A percentile compares a stretch with the other conserved stretches of the same genome.
phyloP scores from a whole-genome alignment of 805 yeast genomes.

The Ogataea thermomethanolica region DNA sequence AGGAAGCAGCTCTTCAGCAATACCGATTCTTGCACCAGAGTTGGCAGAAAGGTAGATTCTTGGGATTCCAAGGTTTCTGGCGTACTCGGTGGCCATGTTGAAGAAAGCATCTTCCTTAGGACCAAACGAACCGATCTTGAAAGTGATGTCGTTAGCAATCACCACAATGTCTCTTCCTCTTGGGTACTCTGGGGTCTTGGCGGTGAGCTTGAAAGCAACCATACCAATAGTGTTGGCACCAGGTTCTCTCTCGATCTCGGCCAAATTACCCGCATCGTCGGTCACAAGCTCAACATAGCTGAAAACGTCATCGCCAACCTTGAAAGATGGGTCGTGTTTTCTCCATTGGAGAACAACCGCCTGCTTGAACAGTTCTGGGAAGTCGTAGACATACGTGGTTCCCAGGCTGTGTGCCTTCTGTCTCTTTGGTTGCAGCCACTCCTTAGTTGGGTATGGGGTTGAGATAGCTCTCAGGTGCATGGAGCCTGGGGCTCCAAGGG shows the following conservation, averaged over 20 bases:
- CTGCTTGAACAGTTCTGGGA: conserved; percentile 98
- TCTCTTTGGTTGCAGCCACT: conserved; percentile 97
- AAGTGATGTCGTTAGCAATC: conserved; percentile 96
- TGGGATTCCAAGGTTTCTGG: conserved; percentile 89
- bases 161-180: conserved; percentile 90
- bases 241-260: conserved; percentile 91
- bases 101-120: conserved; percentile 93
- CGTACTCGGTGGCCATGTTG: conserved; percentile 87
- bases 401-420: conserved; percentile 98
- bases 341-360: conserved; percentile 86
- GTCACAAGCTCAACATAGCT: conserved; percentile 75
- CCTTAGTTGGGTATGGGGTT: conserved; percentile 96
- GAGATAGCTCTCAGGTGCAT: conserved; percentile 97
- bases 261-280: conserved; percentile 75
- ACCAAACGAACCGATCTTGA: conserved; percentile 97
- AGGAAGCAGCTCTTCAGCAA: conserved; percentile 94
- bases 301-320: conserved; percentile 75
- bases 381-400: conserved; percentile 95
- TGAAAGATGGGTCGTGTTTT: conserved; percentile 49
- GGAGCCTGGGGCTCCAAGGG: conserved; percentile 90
- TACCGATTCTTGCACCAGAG: conserved; percentile 98
- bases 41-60: conserved; percentile 94
- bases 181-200: conserved; percentile 96
- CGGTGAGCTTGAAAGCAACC: conserved; percentile 92
- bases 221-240: conserved; percentile 96